These are phyloP conservation scores for Aspergillus wentii DNA, from an alignment of 495 filamentous ascomycete genomes.

Conservation along the genomic window DNA sequence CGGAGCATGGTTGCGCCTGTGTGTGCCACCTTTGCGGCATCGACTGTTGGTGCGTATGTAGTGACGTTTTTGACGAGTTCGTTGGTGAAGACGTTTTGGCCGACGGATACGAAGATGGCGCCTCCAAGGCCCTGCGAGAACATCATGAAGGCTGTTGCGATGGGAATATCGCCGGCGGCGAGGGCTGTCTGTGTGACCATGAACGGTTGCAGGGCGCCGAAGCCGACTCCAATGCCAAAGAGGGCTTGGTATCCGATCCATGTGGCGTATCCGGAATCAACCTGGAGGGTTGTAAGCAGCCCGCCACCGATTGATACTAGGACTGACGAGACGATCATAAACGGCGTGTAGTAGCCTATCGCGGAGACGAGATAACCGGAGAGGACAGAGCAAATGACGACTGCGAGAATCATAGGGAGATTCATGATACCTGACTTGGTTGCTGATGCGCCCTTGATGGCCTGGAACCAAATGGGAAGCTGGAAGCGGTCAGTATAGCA, in stretches of 20 bases:
- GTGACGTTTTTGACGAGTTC: slow-evolving; percentile 55
- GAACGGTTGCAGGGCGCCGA: slow-evolving; percentile 63
- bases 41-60: slow-evolving; percentile 42
- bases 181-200: slow-evolving; percentile 69
- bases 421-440: slow-evolving; percentile 71
- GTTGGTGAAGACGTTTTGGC: slow-evolving; percentile 74
- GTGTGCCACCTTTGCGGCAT: slow-evolving; percentile 44
- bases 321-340: slow-evolving; percentile 57
- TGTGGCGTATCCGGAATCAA: slow-evolving; percentile 41
- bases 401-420: slow-evolving; percentile 64
- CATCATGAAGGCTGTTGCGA: slow-evolving; percentile 60
- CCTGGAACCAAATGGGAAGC: slow-evolving; percentile 88
- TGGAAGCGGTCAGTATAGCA: slow-evolving; percentile 36
- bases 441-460: slow-evolving; percentile 65
- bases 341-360: slow-evolving; percentile 73
- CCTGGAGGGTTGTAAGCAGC: slow-evolving; percentile 58
- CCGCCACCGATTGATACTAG: slow-evolving; percentile 65
- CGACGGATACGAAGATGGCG: slow-evolving; percentile 69
- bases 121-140: slow-evolving; percentile 71
- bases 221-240: slow-evolving; percentile 63
- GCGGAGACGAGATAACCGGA: slow-evolving; percentile 56
- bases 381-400: slow-evolving; percentile 57
- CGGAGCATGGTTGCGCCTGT: slow-evolving; percentile 68
- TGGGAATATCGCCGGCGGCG: slow-evolving; percentile 55
- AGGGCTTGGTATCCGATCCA: slow-evolving; percentile 83